Conservation (phyloP, 2,329 filamentous ascomycete genomes). For the Pseudogymnoascus sp. region DNA sequence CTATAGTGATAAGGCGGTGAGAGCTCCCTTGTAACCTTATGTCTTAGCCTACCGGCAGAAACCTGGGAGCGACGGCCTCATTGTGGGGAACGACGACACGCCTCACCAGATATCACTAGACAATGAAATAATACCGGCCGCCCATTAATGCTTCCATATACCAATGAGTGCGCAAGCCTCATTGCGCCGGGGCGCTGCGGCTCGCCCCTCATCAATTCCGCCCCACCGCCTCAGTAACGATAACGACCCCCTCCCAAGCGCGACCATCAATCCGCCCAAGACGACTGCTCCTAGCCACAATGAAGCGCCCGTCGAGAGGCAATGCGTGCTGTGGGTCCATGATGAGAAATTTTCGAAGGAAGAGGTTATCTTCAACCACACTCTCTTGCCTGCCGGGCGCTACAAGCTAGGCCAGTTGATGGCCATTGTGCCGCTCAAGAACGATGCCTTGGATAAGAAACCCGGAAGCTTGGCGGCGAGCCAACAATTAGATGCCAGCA, state of each 20-base stretch:
- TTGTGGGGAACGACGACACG: not conserved
- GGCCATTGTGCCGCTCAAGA: conserved; percentile 59
- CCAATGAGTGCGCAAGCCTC: conserved; percentile 11
- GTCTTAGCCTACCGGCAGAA: conserved; percentile 1
- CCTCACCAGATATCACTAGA: not conserved
- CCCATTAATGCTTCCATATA: conserved; percentile 8
- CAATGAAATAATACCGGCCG: not conserved
- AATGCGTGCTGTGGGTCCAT: conserved; percentile 32
- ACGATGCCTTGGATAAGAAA: conserved; percentile 37
- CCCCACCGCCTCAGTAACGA: not conserved
- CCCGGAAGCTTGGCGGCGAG: conserved; percentile 12
- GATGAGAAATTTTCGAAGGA: conserved; percentile 70
- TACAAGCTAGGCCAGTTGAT: conserved; percentile 64
- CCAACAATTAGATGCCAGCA: conserved; percentile 24
- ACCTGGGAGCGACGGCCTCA: not conserved
- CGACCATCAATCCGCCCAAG: not conserved
- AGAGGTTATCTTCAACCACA: conserved; percentile 72
- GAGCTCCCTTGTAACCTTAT: not conserved
- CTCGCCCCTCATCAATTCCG: conserved; percentile 6
- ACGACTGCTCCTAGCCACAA: not conserved
- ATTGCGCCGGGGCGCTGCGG: conserved; percentile 9
- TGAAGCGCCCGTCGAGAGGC: conserved; percentile 23
- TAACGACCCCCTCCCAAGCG: conserved; percentile 2
- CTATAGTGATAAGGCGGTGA: not conserved
- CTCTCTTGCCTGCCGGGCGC: conserved; percentile 58